Evolutionary conservation across 2,329 filamentous ascomycete genomes (phyloP).

Genomic region (Acephala macrosclerotiorum): DNA sequence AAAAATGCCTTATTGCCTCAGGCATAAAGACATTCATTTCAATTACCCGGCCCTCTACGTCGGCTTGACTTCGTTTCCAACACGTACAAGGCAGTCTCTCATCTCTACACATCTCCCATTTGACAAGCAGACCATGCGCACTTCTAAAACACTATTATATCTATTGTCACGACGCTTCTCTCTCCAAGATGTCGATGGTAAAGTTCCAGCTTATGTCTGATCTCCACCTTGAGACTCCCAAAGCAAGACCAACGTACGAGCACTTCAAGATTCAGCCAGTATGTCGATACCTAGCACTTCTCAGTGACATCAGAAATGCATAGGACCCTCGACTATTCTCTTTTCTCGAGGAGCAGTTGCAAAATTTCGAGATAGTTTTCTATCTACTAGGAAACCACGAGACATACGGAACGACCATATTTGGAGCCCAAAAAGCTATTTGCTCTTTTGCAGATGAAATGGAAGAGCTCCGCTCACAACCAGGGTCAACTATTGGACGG

Average conservation of each 20-base stretch:
- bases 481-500: conserved; percentile 17
- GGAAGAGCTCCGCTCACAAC: conserved; percentile 20
- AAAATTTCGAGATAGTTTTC: conserved; percentile 20
- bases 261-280: conserved; percentile 26
- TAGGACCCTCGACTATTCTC: conserved; percentile 12
- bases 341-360: conserved; percentile 20
- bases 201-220: conserved; percentile 29
- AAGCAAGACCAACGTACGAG: conserved; percentile 21
- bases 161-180: not conserved
- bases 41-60: not conserved
- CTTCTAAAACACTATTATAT: not conserved
- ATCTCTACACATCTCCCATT: not conserved
- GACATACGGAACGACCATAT: conserved; percentile 16
- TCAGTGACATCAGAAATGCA: conserved; percentile 23
- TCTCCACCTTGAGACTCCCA: conserved; percentile 30
- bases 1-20: not conserved
- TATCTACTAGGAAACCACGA: conserved; percentile 25
- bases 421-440: conserved; percentile 10
- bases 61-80: not conserved
- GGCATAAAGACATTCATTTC: not conserved
- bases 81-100: not conserved
- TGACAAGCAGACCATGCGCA: not conserved
- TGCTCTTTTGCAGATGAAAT: conserved; percentile 20
- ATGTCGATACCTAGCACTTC: conserved; percentile 23
- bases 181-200: conserved; percentile 18